These are phyloP conservation scores for Amanita subjunquillea DNA, from an alignment of 768 basidiomycete genomes.

Conservation along the genomic window DNA sequence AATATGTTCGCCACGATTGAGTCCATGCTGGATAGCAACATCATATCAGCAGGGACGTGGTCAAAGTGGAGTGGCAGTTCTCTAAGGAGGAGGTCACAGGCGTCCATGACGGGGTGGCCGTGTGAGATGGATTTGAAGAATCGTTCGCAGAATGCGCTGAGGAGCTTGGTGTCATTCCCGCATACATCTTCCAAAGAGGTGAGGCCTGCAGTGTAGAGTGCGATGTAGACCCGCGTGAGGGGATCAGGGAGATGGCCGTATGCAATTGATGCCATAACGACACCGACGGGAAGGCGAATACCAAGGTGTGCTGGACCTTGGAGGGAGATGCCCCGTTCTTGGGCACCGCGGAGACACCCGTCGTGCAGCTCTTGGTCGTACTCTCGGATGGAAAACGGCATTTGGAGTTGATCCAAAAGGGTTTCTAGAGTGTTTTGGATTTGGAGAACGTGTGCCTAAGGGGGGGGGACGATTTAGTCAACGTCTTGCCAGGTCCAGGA, in stretches of 20 bases:
- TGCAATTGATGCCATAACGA: slow-evolving; percentile 15
- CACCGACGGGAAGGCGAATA: slow-evolving; percentile 21
- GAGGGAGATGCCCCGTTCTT: slow-evolving; percentile 15
- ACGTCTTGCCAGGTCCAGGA: too few relatives aligned
- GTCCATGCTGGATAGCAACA: slow-evolving; percentile 24
- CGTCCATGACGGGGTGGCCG: slow-evolving; percentile 19
- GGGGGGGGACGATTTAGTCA: too few relatives aligned
- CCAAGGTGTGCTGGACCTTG: slow-evolving; percentile 11
- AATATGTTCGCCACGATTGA: slow-evolving; percentile 19
- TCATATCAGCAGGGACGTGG: slow-evolving; percentile 20
- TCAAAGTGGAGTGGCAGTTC: slow-evolving; percentile 18
- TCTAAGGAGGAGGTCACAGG: slow-evolving; percentile 21
- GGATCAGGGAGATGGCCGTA: slow-evolving; percentile 19
- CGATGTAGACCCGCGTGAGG: slow-evolving; percentile 22
- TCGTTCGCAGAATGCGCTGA: slow-evolving; percentile 23
- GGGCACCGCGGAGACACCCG: slow-evolving; percentile 14
- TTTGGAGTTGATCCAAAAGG: not conserved
- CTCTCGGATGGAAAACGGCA: not conserved
- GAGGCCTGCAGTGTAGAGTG: slow-evolving; percentile 28
- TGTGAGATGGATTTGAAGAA: slow-evolving; percentile 20
- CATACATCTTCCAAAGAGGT: slow-evolving; percentile 27
- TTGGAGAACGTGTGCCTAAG: not conserved
- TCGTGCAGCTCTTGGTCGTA: slow-evolving; percentile 8
- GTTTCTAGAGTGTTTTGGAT: not conserved
- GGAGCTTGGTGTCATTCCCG: slow-evolving; percentile 13